Conservation (phyloP, 805 yeast species). For the Tetrapisispora phaffii region DNA sequence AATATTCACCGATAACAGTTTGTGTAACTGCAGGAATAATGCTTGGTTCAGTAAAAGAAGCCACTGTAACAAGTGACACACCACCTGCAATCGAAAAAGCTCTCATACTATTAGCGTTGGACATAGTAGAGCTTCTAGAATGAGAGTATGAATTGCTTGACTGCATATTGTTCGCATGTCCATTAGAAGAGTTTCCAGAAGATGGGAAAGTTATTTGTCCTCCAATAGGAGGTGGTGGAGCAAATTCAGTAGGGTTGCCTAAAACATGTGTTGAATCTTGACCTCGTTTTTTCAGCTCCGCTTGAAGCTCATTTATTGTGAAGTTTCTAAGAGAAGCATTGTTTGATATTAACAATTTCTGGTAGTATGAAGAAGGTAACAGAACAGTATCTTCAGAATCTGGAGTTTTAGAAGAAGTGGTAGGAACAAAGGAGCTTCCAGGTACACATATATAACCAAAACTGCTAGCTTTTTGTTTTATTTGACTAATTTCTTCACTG, state of each 20-base stretch:
- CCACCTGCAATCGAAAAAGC: slow-evolving; percentile 24
- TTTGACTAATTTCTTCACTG: slow-evolving; percentile 13
- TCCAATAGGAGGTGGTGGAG: slow-evolving; percentile 9
- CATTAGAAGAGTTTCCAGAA: neutral
- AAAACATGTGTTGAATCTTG: neutral
- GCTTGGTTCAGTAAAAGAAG: slow-evolving; percentile 55
- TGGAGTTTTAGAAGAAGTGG: slow-evolving; percentile 47
- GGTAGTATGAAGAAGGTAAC: slow-evolving; percentile 55
- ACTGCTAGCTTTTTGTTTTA: slow-evolving; percentile 35
- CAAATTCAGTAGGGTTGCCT: slow-evolving; percentile 9
- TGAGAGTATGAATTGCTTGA: neutral
- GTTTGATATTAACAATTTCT: slow-evolving; percentile 38
- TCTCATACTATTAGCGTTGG: neutral
- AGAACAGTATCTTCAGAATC: slow-evolving; percentile 51
- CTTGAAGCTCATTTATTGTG: slow-evolving; percentile 36
- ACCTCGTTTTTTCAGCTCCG: slow-evolving; percentile 43
- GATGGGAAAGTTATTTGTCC: neutral
- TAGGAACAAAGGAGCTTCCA: slow-evolving; percentile 47
- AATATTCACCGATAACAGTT: slow-evolving; percentile 84
- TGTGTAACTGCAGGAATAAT: slow-evolving; percentile 84
- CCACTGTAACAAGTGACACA: slow-evolving; percentile 41
- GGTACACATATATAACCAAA: slow-evolving; percentile 49
- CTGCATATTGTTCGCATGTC: neutral
- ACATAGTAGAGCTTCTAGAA: slow-evolving; percentile 3
- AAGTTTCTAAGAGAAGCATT: slow-evolving; percentile 20